Conservation (phyloP, 1,139 yeast genomes). For the Suhomyces taliae region DNA sequence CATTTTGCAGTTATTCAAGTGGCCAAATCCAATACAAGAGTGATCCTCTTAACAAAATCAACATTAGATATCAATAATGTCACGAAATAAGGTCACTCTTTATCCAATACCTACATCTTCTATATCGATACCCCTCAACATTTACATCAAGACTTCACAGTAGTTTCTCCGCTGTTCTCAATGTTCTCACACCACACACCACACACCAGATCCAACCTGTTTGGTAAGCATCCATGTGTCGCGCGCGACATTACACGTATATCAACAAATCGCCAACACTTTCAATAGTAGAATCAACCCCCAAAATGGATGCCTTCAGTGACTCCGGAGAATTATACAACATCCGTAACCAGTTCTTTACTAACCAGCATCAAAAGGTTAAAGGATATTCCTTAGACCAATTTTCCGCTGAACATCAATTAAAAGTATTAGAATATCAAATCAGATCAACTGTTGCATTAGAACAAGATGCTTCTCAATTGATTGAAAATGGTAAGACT, state of each 20-base stretch:
- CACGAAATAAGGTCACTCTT: too few species aligned
- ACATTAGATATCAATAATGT: too few species aligned
- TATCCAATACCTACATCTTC: too few species aligned
- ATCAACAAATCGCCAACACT: conserved; percentile 4
- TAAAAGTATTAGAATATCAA: conserved; percentile 44
- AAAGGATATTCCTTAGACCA: conserved; percentile 30
- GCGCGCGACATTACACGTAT: conserved; percentile 3
- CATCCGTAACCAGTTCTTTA: conserved; percentile 47
- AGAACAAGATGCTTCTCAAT: conserved; percentile 41
- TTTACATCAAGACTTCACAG: too few species aligned
- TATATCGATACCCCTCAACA: too few species aligned
- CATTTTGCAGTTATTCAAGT: too few species aligned
- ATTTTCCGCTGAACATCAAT: conserved; percentile 38
- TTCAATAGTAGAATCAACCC: neutral
- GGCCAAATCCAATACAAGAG: too few species aligned
- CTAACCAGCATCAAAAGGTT: conserved; percentile 46
- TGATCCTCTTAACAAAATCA: too few species aligned
- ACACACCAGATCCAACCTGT: neutral
- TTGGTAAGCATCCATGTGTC: neutral
- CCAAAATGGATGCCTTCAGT: conserved; percentile 37
- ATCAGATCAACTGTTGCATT: conserved; percentile 44
- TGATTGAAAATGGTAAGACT: conserved; percentile 40
- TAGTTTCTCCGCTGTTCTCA: neutral
- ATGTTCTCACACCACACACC: neutral
- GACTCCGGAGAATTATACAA: conserved; percentile 47